Evolutionary conservation across 169 alveolate species (phyloP).

Genomic region (Plasmodium reichenowi): DNA sequence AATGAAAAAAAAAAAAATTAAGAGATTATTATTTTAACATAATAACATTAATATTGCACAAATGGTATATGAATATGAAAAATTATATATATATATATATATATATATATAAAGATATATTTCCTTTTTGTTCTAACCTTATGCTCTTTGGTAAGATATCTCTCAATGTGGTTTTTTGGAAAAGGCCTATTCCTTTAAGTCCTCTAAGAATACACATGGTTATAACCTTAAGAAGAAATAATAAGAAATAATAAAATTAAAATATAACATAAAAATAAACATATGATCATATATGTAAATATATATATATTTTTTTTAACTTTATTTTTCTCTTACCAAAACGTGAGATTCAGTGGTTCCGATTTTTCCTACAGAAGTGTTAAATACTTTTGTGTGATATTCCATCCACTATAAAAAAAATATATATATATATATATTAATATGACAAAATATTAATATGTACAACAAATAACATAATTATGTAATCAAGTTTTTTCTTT

Average conservation of each 20-base stretch:
- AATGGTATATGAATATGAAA: too few species aligned
- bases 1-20: neutral
- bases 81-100: neutral
- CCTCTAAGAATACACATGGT: slow-evolving; percentile 47
- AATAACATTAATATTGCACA: too few species aligned
- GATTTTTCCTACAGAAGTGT: slow-evolving; percentile 39
- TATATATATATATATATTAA: neutral
- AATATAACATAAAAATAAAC: neutral
- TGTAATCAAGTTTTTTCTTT: neutral
- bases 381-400: slow-evolving; percentile 40
- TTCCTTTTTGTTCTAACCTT: slow-evolving; percentile 18
- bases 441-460: neutral
- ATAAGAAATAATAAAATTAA: neutral
- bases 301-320: neutral
- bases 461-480: neutral
- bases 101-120: slow-evolving; percentile 1
- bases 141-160: slow-evolving; percentile 34
- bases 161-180: slow-evolving; percentile 12
- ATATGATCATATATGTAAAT: neutral
- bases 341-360: slow-evolving; percentile 49
- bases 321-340: slow-evolving; percentile 19
- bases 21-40: neutral
- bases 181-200: slow-evolving; percentile 46
- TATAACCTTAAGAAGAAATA: slow-evolving; percentile 41
- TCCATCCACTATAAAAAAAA: slow-evolving; percentile 39